Percentiles rank a stretch among this genome's conserved stretches.
phyloP scores from a whole-genome alignment of 1,284 basidiomycete species.

The Tilletia horrida region DNA sequence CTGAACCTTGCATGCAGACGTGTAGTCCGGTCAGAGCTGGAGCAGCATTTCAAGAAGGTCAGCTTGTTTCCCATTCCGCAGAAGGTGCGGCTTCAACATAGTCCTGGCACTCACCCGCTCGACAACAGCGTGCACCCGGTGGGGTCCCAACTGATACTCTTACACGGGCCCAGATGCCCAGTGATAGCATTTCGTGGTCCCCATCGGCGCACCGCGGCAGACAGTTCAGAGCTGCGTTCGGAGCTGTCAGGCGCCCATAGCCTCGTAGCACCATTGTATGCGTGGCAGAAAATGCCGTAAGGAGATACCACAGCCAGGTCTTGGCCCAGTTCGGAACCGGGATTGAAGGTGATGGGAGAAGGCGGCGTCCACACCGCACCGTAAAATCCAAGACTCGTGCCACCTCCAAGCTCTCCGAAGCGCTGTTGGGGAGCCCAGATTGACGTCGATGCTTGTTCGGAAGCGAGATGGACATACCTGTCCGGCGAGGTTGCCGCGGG shows the following conservation, averaged over 20 bases:
- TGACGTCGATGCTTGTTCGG: slow-evolving; percentile 31
- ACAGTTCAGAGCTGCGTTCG: no score
- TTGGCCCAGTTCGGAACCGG: background rate
- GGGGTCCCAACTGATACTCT: slow-evolving; percentile 46
- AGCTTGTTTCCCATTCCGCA: background rate
- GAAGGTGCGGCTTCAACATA: background rate
- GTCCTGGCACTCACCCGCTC: background rate
- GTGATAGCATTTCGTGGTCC: slow-evolving; percentile 30
- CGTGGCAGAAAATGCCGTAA: slow-evolving; percentile 42
- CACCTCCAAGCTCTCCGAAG: slow-evolving; percentile 51
- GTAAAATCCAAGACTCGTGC: slow-evolving; percentile 48
- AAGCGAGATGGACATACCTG: slow-evolving; percentile 20
- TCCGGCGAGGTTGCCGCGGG: slow-evolving; percentile 45
- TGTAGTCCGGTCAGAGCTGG: slow-evolving; percentile 47
- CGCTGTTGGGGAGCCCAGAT: slow-evolving; percentile 50
- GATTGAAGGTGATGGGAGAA: background rate
- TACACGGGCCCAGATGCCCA: slow-evolving; percentile 45
- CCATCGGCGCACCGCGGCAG: slow-evolving; percentile 21
- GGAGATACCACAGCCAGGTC: background rate
- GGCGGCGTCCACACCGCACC: slow-evolving; percentile 44
- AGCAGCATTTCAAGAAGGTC: background rate
- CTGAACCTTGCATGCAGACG: slow-evolving; percentile 39
- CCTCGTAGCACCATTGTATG: slow-evolving; percentile 49
- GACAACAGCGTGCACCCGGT: slow-evolving; percentile 43
- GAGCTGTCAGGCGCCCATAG: slow-evolving; percentile 31